Evolutionary conservation across 2,329 filamentous ascomycete genomes (phyloP).

Genomic region (Exophiala sp.): DNA sequence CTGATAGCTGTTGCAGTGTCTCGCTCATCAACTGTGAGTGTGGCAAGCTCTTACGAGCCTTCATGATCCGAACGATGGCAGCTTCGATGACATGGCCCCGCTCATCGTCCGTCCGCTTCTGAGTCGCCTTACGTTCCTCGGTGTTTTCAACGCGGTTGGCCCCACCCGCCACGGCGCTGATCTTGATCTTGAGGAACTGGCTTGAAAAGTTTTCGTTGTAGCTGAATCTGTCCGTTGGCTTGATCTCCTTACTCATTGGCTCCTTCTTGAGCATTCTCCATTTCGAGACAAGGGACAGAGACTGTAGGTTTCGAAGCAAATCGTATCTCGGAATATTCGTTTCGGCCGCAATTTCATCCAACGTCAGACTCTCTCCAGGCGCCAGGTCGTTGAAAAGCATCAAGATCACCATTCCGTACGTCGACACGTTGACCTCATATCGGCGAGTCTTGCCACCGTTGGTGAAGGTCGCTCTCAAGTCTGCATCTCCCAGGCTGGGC

Average conservation of each 20-base stretch:
- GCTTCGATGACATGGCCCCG: constrained; percentile 47
- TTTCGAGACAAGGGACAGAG: constrained; percentile 76
- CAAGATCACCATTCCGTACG: constrained; percentile 85
- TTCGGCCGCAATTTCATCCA: constrained; percentile 73
- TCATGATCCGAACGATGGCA: constrained; percentile 50
- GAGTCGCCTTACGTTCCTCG: constrained; percentile 49
- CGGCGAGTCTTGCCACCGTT: constrained; percentile 65
- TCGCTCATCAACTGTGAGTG: constrained; percentile 48
- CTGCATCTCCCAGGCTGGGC: constrained; percentile 69
- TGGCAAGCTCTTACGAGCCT: constrained; percentile 46
- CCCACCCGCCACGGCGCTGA: constrained; percentile 69
- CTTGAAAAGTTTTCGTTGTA: constrained; percentile 79
- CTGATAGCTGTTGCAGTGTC: constrained; percentile 44
- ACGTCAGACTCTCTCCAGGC: constrained; percentile 47
- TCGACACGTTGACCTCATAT: constrained; percentile 88
- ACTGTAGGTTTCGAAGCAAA: constrained; percentile 70
- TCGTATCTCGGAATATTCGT: constrained; percentile 74
- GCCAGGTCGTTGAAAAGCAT: constrained; percentile 79
- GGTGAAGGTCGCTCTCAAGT: constrained; percentile 75
- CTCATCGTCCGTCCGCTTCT: constrained; percentile 47
- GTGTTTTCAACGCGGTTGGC: constrained; percentile 78
- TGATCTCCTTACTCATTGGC: constrained; percentile 70
- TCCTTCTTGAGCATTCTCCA: constrained; percentile 75
- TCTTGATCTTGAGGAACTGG: constrained; percentile 81
- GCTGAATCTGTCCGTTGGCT: constrained; percentile 67